Evolutionary conservation across 495 filamentous ascomycete genomes (phyloP), one percentile per base, ranked within the genome.

Genomic region (Penicillium canariense): DNA sequence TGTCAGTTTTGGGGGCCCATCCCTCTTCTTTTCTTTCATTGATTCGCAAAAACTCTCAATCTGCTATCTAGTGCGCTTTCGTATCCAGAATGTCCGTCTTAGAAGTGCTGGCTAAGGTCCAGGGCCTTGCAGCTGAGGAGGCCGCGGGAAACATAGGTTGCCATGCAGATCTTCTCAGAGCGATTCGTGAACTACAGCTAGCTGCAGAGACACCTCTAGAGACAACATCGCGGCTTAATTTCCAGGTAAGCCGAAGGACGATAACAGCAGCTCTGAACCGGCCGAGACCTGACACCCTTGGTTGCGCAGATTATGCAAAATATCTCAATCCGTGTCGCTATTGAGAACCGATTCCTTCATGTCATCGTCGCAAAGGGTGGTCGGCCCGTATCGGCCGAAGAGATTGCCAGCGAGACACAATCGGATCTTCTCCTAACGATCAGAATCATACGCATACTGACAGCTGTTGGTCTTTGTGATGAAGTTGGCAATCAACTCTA

Each of bases 201-300:
- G 60, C 62, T 0, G 62, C 48, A 1, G 67, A 69, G 30, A 66
- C 52, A 3, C 40, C 40, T 1, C 40, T 55, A 1, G 62, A 69
- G 44, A 63, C 65, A 17, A 59, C 59, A 4, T 66, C 61, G 15
- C 55, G 67, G 7, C 17, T 68, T 20, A 55, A 60, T 17, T 69
- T 66, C 23, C 58, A 68, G 45, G 67, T 62, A 36, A 52, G 42
- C n/a, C 1, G 15, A 22, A 32, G 5, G 9, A 31, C 26, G 20
- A 26, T 22, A 14, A 18, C 8, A 5, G 12, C 14, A 12, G 5
- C 25, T 14, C 14, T n/a, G 5, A 17, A 43, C 26, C 3, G 4
- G 3, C 40, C 26, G 25, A 38, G 5, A 11, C 15, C 32, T 34
- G 15, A 48, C 45, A 34, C 18, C 11, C 6, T 17, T 48, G 26